Evolutionary conservation across 2,329 filamentous ascomycete genomes (phyloP), one percentile per base, ranked within the genome.

Genomic region (Macrophomina phaseolina): DNA sequence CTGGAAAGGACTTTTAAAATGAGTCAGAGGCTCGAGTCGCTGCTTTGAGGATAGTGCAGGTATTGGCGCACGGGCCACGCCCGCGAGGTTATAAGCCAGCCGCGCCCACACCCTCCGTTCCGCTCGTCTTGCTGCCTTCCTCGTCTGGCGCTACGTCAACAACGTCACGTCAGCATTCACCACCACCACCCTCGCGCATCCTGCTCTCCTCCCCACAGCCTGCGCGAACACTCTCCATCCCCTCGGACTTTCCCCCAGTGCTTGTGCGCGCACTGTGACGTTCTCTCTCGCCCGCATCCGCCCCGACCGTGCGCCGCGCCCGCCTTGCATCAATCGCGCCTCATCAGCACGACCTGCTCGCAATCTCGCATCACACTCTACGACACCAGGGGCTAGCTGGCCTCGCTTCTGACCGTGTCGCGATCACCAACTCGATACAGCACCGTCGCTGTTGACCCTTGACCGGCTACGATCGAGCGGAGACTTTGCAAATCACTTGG

Each of bases 371-470:
- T 11, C 48, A 56, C 63, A 8, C 38, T n/a, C 36, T 16, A 36
- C 46, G 7, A 53, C 55, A 38, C 74, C 76, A 78, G 79, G 77
- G 76, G 78, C 77, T 77, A 77, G 77, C 78, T 78, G 78, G 78
- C 74, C 75, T 79, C 75, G 77, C 75, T 76, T 78, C 79, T 78
- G 76, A 71, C 68, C 71, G 68, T 69, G 48, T 52, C 53, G 58
- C 65, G 42, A 55, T 55, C 16, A 28, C 46, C 30, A 5, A 46
- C 49, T 51, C 53, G 38, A 55, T 51, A 56, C 71, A 72, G 69
- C 69, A 67, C 67, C 68, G 71, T 74, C 73, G 67, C 68, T 68
- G 64, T 56, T 69, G 72, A 72, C 32, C 34, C 30, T 12, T 28
- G 45, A 51, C 48, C 71, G 70, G 70, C 67, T 56, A 68, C 67